phyloP scores from a whole-genome alignment of 129 eudicot genomes.

The Flaveria linearis region DNA sequence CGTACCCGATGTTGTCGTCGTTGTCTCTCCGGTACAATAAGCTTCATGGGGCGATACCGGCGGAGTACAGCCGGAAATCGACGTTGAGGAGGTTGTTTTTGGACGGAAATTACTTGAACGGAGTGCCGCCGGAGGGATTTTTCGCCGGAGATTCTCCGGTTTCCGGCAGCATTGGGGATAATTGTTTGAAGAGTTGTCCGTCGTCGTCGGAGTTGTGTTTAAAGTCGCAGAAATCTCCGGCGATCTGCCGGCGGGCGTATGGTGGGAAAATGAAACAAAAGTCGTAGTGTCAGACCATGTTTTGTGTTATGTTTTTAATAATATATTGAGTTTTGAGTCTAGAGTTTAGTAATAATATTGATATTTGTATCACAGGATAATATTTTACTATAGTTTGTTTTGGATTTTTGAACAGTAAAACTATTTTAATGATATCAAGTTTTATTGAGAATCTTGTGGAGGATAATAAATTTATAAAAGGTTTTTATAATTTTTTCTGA shows the following conservation, averaged over 20 bases:
- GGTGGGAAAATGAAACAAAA: conserved; percentile 67
- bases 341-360: conserved; percentile 21
- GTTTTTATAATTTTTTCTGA: not conserved
- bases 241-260: conserved; percentile 68
- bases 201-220: conserved; percentile 57
- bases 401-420: not conserved
- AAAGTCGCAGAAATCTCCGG: conserved; percentile 74
- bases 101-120: conserved; percentile 81
- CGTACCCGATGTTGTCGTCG: conserved; percentile 53
- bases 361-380: conserved; percentile 27
- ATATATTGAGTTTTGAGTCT: conserved; percentile 16
- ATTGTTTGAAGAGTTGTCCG: conserved; percentile 71
- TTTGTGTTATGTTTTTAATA: conserved; percentile 11
- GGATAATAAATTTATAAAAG: not conserved
- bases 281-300: conserved; percentile 56
- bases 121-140: conserved; percentile 76
- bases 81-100: conserved; percentile 56
- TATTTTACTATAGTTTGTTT: conserved; percentile 4
- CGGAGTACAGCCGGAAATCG: conserved; percentile 50
- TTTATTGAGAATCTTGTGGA: not conserved
- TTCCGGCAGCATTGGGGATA: conserved; percentile 88
- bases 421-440: not conserved
- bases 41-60: conserved; percentile 76
- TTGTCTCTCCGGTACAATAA: conserved; percentile 66
- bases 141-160: conserved; percentile 51